These are phyloP conservation scores for Penicillium capsulatum DNA, from an alignment of 2,329 filamentous ascomycete genomes.

Conservation along the genomic window DNA sequence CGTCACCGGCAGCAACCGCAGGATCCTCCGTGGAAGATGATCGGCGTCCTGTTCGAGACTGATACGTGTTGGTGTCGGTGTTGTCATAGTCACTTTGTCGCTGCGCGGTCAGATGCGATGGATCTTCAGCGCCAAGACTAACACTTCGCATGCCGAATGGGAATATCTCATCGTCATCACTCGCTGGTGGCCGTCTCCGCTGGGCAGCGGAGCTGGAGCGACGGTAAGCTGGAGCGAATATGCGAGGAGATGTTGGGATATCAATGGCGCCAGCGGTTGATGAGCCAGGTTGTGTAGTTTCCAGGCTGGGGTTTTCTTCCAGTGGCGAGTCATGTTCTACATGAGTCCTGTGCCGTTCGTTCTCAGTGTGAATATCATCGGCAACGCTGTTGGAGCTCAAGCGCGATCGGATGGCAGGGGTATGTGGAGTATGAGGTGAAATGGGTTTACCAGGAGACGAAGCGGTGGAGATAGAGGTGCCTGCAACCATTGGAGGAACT, in stretches of 20 bases:
- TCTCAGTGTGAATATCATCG: constrained; percentile 54
- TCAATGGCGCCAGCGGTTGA: constrained; percentile 45
- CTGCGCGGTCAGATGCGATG: constrained; percentile 31
- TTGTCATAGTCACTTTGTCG: constrained; percentile 33
- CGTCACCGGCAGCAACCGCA: constrained; percentile 14
- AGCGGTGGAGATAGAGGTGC: constrained; percentile 73
- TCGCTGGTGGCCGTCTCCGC: constrained; percentile 31
- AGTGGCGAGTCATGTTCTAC: constrained; percentile 31
- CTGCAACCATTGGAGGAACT: constrained; percentile 57
- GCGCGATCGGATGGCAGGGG: constrained; percentile 88
- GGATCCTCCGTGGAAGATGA: constrained; percentile 21
- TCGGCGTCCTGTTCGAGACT: constrained; percentile 16
- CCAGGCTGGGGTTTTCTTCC: constrained; percentile 37
- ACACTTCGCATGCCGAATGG: constrained; percentile 45
- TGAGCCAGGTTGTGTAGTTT: constrained; percentile 31
- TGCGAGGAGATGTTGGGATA: constrained; percentile 47
- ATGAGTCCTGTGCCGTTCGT: constrained; percentile 27
- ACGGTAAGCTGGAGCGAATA: constrained; percentile 40
- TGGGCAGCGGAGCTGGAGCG: constrained; percentile 46
- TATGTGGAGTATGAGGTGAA: constrained; percentile 86
- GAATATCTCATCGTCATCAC: constrained; percentile 45
- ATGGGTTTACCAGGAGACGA: constrained; percentile 87
- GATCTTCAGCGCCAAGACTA: constrained; percentile 44
- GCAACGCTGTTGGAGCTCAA: constrained; percentile 85
- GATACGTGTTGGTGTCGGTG: constrained; percentile 18